These are phyloP conservation scores for Leccinum aurantiacum DNA, from an alignment of 768 basidiomycete genomes.

Conservation along the genomic window DNA sequence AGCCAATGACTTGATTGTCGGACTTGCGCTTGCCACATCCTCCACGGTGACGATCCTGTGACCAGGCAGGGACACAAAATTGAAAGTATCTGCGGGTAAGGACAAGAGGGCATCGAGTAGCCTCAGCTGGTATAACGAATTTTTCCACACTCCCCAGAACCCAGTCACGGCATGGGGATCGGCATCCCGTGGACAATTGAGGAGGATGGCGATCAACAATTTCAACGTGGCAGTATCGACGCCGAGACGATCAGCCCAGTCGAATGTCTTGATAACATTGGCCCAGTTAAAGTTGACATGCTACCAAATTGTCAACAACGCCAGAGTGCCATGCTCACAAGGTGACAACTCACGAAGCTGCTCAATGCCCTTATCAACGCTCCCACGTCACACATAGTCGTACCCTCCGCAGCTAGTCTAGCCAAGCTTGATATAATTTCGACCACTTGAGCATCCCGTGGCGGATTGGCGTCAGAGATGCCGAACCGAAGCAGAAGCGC, in stretches of 20 bases:
- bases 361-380: constrained; percentile 70
- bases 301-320: constrained; percentile 38
- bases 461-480: constrained; percentile 69
- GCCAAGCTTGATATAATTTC: constrained; percentile 71
- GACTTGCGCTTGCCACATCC: constrained; percentile 80
- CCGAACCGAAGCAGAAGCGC: constrained; percentile 74
- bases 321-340: neutral
- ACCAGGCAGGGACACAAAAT: constrained; percentile 85
- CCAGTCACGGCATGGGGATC: constrained; percentile 80
- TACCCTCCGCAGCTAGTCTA: constrained; percentile 71
- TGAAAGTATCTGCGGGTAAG: constrained; percentile 87
- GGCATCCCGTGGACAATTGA: constrained; percentile 74
- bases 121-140: constrained; percentile 81
- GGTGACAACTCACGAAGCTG: constrained; percentile 60
- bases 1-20: constrained; percentile 89
- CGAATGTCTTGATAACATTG: constrained; percentile 80
- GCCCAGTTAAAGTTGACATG: constrained; percentile 75
- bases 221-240: constrained; percentile 90
- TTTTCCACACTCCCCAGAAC: constrained; percentile 85
- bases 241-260: constrained; percentile 77
- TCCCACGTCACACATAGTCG: constrained; percentile 70
- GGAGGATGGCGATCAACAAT: constrained; percentile 82
- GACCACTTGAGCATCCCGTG: constrained; percentile 65
- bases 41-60: constrained; percentile 84
- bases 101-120: constrained; percentile 88